Evolutionary conservation across 139 green algal genomes (phyloP).

Genomic region (Edaphochlamys debaryana): DNA sequence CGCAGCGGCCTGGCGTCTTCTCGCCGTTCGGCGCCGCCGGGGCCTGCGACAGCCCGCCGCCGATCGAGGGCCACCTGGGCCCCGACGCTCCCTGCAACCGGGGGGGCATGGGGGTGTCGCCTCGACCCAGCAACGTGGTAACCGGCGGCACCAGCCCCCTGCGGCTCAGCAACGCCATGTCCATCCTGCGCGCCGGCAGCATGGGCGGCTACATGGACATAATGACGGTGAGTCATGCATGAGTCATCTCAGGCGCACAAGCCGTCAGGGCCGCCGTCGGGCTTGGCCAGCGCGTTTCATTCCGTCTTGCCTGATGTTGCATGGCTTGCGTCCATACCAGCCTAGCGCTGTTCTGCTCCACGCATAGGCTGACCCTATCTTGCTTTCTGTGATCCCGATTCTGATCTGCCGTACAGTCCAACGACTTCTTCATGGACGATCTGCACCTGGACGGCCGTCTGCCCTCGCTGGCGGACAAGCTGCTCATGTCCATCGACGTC

Average conservation of each 20-base stretch:
- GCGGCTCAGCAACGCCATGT: constrained; percentile 35
- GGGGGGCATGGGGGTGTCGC: too few relatives aligned
- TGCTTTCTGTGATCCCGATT: background rate
- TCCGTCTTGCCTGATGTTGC: too few relatives aligned
- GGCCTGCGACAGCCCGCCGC: constrained; percentile 16
- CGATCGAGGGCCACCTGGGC: too few relatives aligned
- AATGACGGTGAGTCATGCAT: background rate
- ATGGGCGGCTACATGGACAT: constrained; percentile 16
- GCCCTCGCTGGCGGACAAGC: constrained; percentile 8
- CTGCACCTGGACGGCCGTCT: background rate
- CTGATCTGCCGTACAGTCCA: background rate
- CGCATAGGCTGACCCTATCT: background rate
- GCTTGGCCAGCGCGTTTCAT: too few relatives aligned
- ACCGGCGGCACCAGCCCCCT: background rate
- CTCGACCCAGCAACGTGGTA: too few relatives aligned
- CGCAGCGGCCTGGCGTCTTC: background rate
- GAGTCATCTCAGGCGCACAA: too few relatives aligned
- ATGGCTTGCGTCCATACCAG: background rate
- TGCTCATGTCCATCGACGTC: constrained; percentile 20
- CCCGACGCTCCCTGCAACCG: too few relatives aligned
- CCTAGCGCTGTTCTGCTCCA: too few relatives aligned
- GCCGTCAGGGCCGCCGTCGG: background rate
- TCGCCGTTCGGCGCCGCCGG: background rate
- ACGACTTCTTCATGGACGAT: constrained; percentile 24
- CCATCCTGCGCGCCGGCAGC: constrained; percentile 8